Percentiles rank a stretch among this genome's conserved stretches.
Conservation (phyloP, 108 stramenopile species). For the Cyclotella cryptica region DNA sequence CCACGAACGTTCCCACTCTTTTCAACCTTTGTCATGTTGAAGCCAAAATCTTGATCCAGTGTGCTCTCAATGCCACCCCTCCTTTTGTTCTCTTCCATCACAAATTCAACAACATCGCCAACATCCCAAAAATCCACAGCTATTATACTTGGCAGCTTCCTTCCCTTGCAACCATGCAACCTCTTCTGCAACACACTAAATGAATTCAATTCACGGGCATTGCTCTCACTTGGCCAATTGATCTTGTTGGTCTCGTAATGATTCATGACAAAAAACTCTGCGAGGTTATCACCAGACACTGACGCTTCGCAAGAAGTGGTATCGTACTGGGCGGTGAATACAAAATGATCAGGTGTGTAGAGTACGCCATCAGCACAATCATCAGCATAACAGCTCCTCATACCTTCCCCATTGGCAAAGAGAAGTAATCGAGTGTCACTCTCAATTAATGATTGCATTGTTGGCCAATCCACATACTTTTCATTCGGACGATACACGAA, state of each 20-base stretch:
- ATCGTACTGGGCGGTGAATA: constrained; percentile 21
- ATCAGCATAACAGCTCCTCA: constrained; percentile 3
- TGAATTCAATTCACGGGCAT: constrained; percentile 50
- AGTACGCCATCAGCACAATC: constrained; percentile 31
- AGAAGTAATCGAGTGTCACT: constrained; percentile 30
- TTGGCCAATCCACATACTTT: constrained; percentile 32
- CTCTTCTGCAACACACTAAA: constrained; percentile 34
- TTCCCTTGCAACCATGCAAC: constrained; percentile 53
- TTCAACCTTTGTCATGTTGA: neutral
- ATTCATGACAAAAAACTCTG: constrained; percentile 61
- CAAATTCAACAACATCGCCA: constrained; percentile 58
- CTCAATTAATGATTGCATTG: constrained; percentile 40
- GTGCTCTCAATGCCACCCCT: constrained; percentile 16
- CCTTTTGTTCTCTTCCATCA: constrained; percentile 56
- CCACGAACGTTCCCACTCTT: neutral
- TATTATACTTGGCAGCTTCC: constrained; percentile 50
- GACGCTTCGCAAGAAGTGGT: constrained; percentile 9
- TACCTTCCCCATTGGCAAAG: constrained; percentile 23
- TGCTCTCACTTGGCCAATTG: constrained; percentile 20
- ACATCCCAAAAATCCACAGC: constrained; percentile 68
- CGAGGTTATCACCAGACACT: constrained; percentile 3
- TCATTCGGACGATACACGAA: constrained; percentile 16
- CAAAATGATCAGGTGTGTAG: constrained; percentile 33
- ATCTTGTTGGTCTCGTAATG: constrained; percentile 49
- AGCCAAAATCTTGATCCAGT: neutral